Conservation (phyloP, 768 basidiomycete genomes). For the Tulasnella sp. region DNA sequence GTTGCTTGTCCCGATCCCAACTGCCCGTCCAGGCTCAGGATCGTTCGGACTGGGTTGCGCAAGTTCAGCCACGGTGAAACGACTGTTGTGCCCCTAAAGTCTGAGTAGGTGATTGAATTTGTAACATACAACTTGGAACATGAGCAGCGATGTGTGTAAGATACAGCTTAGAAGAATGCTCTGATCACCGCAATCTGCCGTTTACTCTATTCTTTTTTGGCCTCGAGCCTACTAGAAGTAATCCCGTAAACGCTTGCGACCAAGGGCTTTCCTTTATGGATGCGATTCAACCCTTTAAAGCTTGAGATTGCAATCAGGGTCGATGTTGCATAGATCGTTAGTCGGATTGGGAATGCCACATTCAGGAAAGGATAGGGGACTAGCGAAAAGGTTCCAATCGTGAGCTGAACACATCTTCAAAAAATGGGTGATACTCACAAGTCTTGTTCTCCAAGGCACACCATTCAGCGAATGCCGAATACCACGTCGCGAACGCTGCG, state of each 20-base stretch:
- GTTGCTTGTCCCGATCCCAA: slow-evolving; percentile 65
- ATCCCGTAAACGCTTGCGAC: slow-evolving; percentile 5
- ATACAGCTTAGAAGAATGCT: neutral
- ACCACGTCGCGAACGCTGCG: slow-evolving; percentile 43
- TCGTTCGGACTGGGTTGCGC: slow-evolving; percentile 49
- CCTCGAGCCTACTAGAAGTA: neutral
- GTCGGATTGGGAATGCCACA: slow-evolving; percentile 48
- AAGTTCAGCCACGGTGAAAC: slow-evolving; percentile 54
- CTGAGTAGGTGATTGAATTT: neutral
- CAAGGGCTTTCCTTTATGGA: slow-evolving; percentile 40
- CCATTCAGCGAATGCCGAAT: slow-evolving; percentile 63
- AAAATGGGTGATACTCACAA: slow-evolving; percentile 47
- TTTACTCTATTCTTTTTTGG: neutral
- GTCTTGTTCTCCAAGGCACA: slow-evolving; percentile 56
- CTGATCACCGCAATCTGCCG: neutral
- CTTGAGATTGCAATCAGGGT: slow-evolving; percentile 50
- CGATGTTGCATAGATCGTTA: slow-evolving; percentile 56
- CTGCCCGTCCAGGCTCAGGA: slow-evolving; percentile 54
- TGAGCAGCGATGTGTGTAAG: neutral
- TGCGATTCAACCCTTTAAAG: slow-evolving; percentile 55
- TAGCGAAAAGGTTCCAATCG: slow-evolving; percentile 32
- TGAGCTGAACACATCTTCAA: neutral
- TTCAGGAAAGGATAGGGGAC: slow-evolving; percentile 86
- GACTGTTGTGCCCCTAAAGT: slow-evolving; percentile 44
- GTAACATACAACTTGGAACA: neutral